Evolutionary conservation across 164 flowering plant species (phyloP).

Genomic region (Chloranthus sessilifolius): DNA sequence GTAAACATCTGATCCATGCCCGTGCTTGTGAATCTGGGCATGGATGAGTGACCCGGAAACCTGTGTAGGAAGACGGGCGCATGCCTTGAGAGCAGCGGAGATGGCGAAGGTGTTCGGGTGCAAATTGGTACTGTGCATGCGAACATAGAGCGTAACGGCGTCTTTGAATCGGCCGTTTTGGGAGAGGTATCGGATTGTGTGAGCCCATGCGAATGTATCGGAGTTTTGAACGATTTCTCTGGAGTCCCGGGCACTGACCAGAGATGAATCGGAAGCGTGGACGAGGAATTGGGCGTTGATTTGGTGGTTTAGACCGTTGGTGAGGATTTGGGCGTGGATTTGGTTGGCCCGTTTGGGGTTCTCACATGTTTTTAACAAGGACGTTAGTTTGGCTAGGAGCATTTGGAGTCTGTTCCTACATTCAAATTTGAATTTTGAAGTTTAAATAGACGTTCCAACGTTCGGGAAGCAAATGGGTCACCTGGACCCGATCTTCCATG

Average conservation of each 20-base stretch:
- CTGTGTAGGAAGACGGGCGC: slow-evolving; percentile 20
- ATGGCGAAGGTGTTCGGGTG: slow-evolving; percentile 22
- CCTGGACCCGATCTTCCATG: too few species aligned
- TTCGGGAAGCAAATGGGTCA: too few species aligned
- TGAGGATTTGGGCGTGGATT: slow-evolving; percentile 6
- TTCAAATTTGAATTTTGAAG: too few species aligned
- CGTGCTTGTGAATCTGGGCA: slow-evolving; percentile 26
- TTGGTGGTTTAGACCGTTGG: slow-evolving; percentile 6
- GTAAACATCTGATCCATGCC: slow-evolving; percentile 25
- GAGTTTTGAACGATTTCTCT: slow-evolving; percentile 16
- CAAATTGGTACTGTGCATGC: slow-evolving; percentile 15
- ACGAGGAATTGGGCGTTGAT: slow-evolving; percentile 6
- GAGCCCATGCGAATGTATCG: slow-evolving; percentile 19
- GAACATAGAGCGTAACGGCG: slow-evolving; percentile 21
- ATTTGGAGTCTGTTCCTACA: too few species aligned
- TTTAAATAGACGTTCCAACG: too few species aligned
- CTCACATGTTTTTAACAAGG: neutral
- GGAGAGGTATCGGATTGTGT: slow-evolving; percentile 20
- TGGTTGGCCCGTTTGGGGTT: slow-evolving; percentile 15
- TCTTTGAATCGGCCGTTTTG: slow-evolving; percentile 29
- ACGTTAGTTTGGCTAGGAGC: neutral
- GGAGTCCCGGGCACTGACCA: slow-evolving; percentile 4
- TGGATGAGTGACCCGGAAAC: slow-evolving; percentile 25
- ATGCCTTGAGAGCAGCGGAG: slow-evolving; percentile 33
- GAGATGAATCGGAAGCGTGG: slow-evolving; percentile 1